phyloP scores from a whole-genome alignment of 306 rosid species.

The Cicer chorassanicum region DNA sequence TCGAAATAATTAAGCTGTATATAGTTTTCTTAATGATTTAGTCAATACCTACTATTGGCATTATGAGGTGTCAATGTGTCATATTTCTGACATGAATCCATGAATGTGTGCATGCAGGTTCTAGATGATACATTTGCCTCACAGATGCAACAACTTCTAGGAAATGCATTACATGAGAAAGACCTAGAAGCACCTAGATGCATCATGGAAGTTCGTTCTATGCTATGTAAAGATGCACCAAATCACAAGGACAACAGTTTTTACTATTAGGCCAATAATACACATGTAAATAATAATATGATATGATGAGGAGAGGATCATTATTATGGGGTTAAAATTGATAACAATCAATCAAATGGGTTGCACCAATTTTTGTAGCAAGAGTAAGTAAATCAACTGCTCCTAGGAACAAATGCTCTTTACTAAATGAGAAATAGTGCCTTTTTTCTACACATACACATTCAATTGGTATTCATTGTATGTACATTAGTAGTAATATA shows the following conservation, averaged over 20 bases:
- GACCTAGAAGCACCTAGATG: constrained; percentile 84
- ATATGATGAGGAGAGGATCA: not conserved
- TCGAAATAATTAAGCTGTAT: not conserved
- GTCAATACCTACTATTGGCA: not conserved
- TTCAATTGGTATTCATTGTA: constrained; percentile 30
- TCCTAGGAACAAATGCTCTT: constrained; percentile 41
- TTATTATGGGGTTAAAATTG: constrained; percentile 13
- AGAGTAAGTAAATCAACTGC: constrained; percentile 81
- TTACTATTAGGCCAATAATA: constrained; percentile 54
- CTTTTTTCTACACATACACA: constrained; percentile 17
- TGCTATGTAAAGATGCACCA: constrained; percentile 84
- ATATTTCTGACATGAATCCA: not conserved
- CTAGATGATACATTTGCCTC: constrained; percentile 91
- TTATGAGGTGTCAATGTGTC: too few species aligned
- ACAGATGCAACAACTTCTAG: constrained; percentile 87
- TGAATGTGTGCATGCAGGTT: constrained; percentile 54
- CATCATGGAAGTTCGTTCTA: constrained; percentile 89
- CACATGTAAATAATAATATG: constrained; percentile 57
- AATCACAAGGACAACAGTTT: constrained; percentile 65
- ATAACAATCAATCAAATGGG: not conserved
- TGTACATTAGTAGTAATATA: constrained; percentile 27
- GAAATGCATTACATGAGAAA: constrained; percentile 84
- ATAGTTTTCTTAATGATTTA: not conserved
- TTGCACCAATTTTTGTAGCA: constrained; percentile 59
- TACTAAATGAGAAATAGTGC: constrained; percentile 11